Conservation (phyloP, 768 basidiomycete species). For the Pholiota conissans region DNA sequence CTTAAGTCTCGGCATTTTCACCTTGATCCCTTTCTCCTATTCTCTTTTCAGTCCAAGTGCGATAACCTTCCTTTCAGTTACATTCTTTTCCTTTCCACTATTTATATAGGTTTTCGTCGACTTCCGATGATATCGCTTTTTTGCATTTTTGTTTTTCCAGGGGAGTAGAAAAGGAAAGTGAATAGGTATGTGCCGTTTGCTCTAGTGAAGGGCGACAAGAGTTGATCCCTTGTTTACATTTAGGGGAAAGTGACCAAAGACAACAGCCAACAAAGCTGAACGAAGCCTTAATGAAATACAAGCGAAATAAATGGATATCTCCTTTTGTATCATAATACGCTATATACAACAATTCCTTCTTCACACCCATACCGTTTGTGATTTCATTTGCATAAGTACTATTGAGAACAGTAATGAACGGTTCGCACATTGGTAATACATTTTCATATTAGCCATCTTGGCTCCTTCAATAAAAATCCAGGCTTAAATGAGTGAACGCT, state of each 20-base stretch:
- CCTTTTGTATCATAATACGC: conserved; percentile 26
- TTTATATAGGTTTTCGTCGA: conserved; percentile 9
- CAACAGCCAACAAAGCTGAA: conserved; percentile 10
- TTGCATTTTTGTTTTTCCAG: conserved; percentile 11
- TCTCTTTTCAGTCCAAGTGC: neutral
- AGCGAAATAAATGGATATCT: conserved; percentile 20
- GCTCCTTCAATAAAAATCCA: too few relatives aligned
- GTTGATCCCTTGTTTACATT: neutral
- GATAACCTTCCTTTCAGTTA: neutral
- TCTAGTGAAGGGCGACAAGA: too few relatives aligned
- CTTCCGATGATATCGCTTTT: conserved; percentile 1
- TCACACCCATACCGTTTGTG: neutral
- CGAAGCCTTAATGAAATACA: conserved; percentile 20
- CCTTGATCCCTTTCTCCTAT: neutral
- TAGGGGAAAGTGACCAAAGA: conserved; percentile 8
- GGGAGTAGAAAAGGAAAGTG: conserved; percentile 10
- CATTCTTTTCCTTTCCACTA: conserved; percentile 1
- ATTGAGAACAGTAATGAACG: neutral
- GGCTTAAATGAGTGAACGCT: too few relatives aligned
- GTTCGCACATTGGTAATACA: too few relatives aligned
- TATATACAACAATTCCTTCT: conserved; percentile 10
- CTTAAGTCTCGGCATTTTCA: conserved; percentile 2
- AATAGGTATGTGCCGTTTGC: conserved; percentile 7
- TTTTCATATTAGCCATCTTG: too few relatives aligned
- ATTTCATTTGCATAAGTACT: neutral